These are phyloP conservation scores for Triticum timopheevii DNA, from an alignment of 176 grass and related monocot genomes.

Conservation along the genomic window DNA sequence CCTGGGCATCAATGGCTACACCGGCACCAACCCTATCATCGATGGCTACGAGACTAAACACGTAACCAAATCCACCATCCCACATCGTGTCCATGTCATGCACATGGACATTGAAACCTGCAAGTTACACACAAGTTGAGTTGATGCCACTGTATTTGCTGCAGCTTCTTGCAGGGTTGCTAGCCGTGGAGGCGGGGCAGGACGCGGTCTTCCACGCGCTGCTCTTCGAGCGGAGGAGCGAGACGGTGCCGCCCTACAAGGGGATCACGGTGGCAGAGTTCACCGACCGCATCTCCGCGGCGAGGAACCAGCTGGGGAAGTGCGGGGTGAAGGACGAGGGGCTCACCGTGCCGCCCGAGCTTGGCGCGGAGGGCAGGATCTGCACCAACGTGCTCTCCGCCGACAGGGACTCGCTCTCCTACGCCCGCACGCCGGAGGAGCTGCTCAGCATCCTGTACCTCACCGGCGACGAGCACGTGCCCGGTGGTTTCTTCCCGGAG, in stretches of 20 bases:
- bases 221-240: slow-evolving; percentile 52
- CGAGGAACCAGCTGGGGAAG: slow-evolving; percentile 50
- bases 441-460: slow-evolving; percentile 66
- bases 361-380: slow-evolving; percentile 55
- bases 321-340: slow-evolving; percentile 85
- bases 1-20: slow-evolving; percentile 74
- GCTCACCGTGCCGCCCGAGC: slow-evolving; percentile 46
- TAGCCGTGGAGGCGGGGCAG: slow-evolving; percentile 59
- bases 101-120: background rate
- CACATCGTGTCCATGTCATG: background rate
- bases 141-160: background rate
- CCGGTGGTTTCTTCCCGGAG: slow-evolving; percentile 59
- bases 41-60: slow-evolving; percentile 57
- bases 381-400: slow-evolving; percentile 72
- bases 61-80: slow-evolving; percentile 9
- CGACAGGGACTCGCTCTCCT: slow-evolving; percentile 61
- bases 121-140: background rate
- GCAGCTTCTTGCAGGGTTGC: slow-evolving; percentile 56
- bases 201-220: slow-evolving; percentile 49
- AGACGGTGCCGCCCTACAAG: slow-evolving; percentile 47
- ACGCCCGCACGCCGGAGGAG: slow-evolving; percentile 53
- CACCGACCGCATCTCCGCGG: slow-evolving; percentile 52
- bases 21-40: slow-evolving; percentile 55
- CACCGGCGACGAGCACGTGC: slow-evolving; percentile 48
- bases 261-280: slow-evolving; percentile 67